A percentile compares a stretch with the other conserved stretches of the same genome.
These are phyloP conservation scores for Rosellinia necatrix DNA, from an alignment of 2,329 filamentous ascomycete species.

Conservation along the genomic window DNA sequence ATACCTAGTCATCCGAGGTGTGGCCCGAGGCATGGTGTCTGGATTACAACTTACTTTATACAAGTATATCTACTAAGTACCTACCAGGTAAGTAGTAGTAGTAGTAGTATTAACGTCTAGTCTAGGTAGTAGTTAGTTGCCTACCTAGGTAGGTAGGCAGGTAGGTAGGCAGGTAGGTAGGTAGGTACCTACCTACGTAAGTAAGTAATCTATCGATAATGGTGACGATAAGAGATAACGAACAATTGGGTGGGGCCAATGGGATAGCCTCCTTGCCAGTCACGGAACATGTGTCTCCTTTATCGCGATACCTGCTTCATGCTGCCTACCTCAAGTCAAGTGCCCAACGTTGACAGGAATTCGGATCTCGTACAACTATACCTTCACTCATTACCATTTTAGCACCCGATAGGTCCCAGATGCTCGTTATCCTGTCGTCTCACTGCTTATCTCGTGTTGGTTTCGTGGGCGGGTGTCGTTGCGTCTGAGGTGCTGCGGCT, in stretches of 20 bases:
- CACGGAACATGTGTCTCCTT: slow-evolving; percentile 20
- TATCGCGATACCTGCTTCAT: background rate
- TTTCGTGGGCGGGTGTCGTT: slow-evolving; percentile 6
- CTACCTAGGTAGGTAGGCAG: no score
- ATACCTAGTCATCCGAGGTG: no score
- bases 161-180: no score
- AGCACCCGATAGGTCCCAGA: background rate
- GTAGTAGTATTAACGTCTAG: no score
- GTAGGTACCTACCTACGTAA: no score
- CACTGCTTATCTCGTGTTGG: slow-evolving; percentile 2
- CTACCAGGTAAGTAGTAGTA: no score
- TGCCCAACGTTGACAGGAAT: background rate
- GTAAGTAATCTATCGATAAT: slow-evolving; percentile 1
- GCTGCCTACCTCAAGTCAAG: background rate
- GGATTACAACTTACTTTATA: no score
- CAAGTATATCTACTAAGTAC: no score
- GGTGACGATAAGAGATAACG: slow-evolving; percentile 1
- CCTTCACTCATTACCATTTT: background rate
- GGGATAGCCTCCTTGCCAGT: background rate
- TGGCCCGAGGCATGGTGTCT: no score
- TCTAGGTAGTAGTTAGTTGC: no score
- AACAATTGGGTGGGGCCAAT: slow-evolving; percentile 15
- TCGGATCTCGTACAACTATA: slow-evolving; percentile 2
- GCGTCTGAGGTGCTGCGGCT: slow-evolving; percentile 4
- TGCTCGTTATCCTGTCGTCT: slow-evolving; percentile 2